These are phyloP conservation scores for Rhizoclosmatium globosum DNA, from an alignment of 192 early-diverging fungal species.

Conservation along the genomic window DNA sequence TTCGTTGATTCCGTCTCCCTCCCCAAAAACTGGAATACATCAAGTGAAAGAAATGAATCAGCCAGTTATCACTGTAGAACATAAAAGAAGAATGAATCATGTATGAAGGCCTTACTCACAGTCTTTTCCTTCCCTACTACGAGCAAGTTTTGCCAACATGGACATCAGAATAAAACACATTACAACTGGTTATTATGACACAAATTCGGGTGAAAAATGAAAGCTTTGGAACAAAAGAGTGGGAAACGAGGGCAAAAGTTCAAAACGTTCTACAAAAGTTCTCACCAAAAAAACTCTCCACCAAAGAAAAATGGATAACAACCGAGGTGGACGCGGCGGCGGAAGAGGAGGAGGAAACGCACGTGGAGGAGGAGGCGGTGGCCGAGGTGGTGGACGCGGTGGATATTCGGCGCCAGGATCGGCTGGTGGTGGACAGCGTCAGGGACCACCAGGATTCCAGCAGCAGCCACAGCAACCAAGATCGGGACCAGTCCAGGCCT, in stretches of 20 bases:
- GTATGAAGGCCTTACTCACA: not conserved
- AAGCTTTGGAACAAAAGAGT: not conserved
- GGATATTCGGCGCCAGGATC: not conserved
- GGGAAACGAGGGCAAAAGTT: not conserved
- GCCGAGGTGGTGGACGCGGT: constrained; percentile 11
- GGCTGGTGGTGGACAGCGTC: not conserved
- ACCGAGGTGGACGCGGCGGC: constrained; percentile 20
- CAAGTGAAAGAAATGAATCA: not conserved
- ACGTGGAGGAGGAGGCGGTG: constrained; percentile 6
- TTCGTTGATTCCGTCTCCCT: not conserved
- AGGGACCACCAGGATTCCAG: not conserved
- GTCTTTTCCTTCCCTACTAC: no score
- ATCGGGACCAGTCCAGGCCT: not conserved
- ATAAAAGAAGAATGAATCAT: not conserved
- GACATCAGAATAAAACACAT: not conserved
- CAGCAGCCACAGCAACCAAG: not conserved
- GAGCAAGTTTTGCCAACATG: not conserved
- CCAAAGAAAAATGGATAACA: not conserved
- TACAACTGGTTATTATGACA: not conserved
- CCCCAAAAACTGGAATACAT: not conserved
- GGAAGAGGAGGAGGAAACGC: not conserved
- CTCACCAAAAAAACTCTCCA: not conserved
- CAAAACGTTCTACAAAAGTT: not conserved
- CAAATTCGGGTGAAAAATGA: not conserved
- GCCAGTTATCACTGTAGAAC: not conserved